These are phyloP conservation scores for Kalmanozyma brasiliensis DNA, from an alignment of 1,284 basidiomycete species.

Conservation along the genomic window DNA sequence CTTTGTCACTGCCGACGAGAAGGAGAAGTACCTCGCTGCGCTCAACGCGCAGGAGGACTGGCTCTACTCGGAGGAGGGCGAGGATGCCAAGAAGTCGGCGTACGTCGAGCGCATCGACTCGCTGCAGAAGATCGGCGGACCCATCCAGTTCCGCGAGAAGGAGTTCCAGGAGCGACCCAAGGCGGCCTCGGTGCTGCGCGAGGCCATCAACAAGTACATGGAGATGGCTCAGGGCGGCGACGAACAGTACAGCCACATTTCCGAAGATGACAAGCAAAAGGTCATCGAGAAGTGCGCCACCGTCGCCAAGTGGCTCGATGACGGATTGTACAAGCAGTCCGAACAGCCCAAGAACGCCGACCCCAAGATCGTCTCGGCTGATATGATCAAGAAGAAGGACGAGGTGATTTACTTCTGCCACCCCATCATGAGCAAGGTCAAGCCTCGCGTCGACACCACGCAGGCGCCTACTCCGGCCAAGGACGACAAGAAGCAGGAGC, in stretches of 20 bases:
- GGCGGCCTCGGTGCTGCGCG: constrained; percentile 63
- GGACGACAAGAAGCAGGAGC: constrained; percentile 38
- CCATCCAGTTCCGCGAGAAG: constrained; percentile 60
- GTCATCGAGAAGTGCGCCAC: constrained; percentile 66
- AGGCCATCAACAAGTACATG: constrained; percentile 66
- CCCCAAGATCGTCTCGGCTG: constrained; percentile 62
- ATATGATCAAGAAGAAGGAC: constrained; percentile 66
- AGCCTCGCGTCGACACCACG: constrained; percentile 52
- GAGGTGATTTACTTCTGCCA: constrained; percentile 63
- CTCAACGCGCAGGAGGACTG: constrained; percentile 65
- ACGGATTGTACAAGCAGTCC: constrained; percentile 64
- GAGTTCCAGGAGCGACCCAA: constrained; percentile 65
- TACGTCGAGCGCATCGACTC: constrained; percentile 62
- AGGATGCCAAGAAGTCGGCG: constrained; percentile 65
- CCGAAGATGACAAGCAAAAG: constrained; percentile 66
- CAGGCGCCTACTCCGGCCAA: constrained; percentile 51
- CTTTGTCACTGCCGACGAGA: constrained; percentile 63
- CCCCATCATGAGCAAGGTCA: constrained; percentile 63
- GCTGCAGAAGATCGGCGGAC: constrained; percentile 63
- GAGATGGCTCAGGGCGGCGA: constrained; percentile 62
- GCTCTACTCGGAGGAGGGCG: constrained; percentile 67
- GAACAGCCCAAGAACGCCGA: constrained; percentile 67
- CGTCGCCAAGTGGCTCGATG: constrained; percentile 65
- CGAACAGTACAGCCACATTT: constrained; percentile 64
- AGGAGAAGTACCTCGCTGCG: constrained; percentile 61